A percentile compares a stretch with the other conserved stretches of the same genome.
Conservation (phyloP, 2,329 filamentous ascomycete species). For the Onygenales sp. region DNA sequence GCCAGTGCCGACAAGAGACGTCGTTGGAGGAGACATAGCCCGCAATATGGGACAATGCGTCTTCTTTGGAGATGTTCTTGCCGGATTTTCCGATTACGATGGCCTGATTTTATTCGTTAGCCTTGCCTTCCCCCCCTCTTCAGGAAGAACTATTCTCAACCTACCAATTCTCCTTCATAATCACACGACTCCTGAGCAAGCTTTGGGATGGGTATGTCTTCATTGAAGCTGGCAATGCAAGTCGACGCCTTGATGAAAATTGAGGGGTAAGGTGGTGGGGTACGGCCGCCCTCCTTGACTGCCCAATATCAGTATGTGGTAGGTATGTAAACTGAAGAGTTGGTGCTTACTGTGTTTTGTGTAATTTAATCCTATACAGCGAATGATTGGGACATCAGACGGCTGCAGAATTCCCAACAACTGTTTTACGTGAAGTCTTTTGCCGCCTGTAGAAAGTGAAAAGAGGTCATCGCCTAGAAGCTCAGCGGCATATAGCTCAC, state of each 20-base stretch:
- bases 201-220: constrained; percentile 21
- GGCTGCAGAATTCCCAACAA: constrained; percentile 24
- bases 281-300: constrained; percentile 29
- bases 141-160: too few species aligned
- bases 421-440: neutral
- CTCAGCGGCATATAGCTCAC: constrained; percentile 25
- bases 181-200: constrained; percentile 28
- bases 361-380: constrained; percentile 41
- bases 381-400: constrained; percentile 31
- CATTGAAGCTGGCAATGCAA: constrained; percentile 25
- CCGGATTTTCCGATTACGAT: constrained; percentile 28
- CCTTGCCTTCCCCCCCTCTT: too few species aligned
- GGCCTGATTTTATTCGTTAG: neutral
- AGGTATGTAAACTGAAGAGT: neutral
- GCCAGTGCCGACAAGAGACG: constrained; percentile 27
- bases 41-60: constrained; percentile 31
- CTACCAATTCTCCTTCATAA: constrained; percentile 32
- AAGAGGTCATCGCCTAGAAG: constrained; percentile 17
- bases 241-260: constrained; percentile 32
- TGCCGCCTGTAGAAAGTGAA: neutral
- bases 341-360: constrained; percentile 20
- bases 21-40: constrained; percentile 34
- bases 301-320: neutral
- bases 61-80: constrained; percentile 26
- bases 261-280: constrained; percentile 25